Evolutionary conservation across 148 eudicot species (phyloP), one percentile per base, ranked within the genome.

Genomic region (Agrostemma githago): DNA sequence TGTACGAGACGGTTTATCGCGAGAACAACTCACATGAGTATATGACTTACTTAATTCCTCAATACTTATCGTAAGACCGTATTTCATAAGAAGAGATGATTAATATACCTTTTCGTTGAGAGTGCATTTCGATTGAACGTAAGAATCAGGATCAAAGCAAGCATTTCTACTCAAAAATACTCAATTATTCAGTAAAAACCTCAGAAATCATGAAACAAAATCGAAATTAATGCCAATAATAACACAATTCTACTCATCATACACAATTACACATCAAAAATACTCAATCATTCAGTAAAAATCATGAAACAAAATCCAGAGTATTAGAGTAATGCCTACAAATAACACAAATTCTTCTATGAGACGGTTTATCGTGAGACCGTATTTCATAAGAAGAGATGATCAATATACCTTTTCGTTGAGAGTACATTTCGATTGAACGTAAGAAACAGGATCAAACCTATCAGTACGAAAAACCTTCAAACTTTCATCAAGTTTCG

Each of bases 401-500:
- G 34, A 26, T 26, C 1, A 26, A 26, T 38, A 21, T 44, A 95
- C 98, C 98, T 95, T 92, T 37, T 95, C 98, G 63, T 80, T 88
- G 40, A 92, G 81, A 44, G 98, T 84, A 68, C 94, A 95, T 77
- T 89, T 92, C 83, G 96, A 85, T 80, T 92, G 89, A 58, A 95
- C 92, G 75, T 73, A 92, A 51, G 56, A 8, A 51, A 10, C 56
- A 51, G 56, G 56, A 51, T 92, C 92, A 77, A 92, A 95, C 57
- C 81, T 84, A 81, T 92, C 90, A 77, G 85, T 84, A 62, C 86
- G 93, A 87, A 95, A 95, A 26, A 85, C 86, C 46, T 85, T 90
- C 68, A 95, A 86, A 84, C 84, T 92, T 57, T 92, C 97, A 74
- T 95, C 97, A 68, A 92, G 88, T 78, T 90, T 92, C 7, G 85